Evolutionary conservation across 2,329 filamentous ascomycete genomes (phyloP).

Genomic region (Magnaporthales sp.): DNA sequence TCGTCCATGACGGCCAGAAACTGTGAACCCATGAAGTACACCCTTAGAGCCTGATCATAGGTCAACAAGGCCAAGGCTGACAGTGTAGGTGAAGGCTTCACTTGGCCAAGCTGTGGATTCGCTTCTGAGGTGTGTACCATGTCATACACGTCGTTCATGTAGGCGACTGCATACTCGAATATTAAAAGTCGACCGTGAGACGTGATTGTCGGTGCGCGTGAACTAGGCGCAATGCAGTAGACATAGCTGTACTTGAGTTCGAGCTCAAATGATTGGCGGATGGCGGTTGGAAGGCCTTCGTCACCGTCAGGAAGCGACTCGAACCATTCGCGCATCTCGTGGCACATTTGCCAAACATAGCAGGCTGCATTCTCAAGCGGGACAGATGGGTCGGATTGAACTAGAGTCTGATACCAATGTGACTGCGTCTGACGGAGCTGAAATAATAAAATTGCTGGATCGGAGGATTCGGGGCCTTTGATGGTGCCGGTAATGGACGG

Average conservation of each 20-base stretch:
- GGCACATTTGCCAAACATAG: slow-evolving; percentile 69
- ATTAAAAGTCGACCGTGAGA: slow-evolving; percentile 73
- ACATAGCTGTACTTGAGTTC: slow-evolving; percentile 88
- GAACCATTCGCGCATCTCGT: slow-evolving; percentile 73
- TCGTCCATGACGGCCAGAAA: slow-evolving; percentile 53
- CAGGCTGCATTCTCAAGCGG: slow-evolving; percentile 60
- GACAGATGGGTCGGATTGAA: slow-evolving; percentile 61
- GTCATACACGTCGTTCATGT: slow-evolving; percentile 48
- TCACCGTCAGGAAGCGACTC: slow-evolving; percentile 57
- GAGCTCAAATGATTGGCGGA: slow-evolving; percentile 73
- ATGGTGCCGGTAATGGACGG: slow-evolving; percentile 32
- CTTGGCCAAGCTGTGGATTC: background rate
- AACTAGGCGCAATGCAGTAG: slow-evolving; percentile 77
- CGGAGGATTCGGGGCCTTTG: slow-evolving; percentile 41
- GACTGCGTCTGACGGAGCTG: slow-evolving; percentile 81
- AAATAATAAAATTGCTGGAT: slow-evolving; percentile 70
- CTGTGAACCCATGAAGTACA: slow-evolving; percentile 65
- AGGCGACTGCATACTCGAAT: slow-evolving; percentile 80
- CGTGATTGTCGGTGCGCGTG: slow-evolving; percentile 61
- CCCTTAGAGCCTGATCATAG: slow-evolving; percentile 79
- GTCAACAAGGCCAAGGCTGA: slow-evolving; percentile 61
- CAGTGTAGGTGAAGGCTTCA: slow-evolving; percentile 9
- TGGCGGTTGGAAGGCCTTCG: slow-evolving; percentile 44
- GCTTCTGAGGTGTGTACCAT: background rate
- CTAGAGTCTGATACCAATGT: slow-evolving; percentile 80